Base-by-base conservation (phyloP, 1,284 basidiomycete genomes). In the Puccinia brachypodii region DNA sequence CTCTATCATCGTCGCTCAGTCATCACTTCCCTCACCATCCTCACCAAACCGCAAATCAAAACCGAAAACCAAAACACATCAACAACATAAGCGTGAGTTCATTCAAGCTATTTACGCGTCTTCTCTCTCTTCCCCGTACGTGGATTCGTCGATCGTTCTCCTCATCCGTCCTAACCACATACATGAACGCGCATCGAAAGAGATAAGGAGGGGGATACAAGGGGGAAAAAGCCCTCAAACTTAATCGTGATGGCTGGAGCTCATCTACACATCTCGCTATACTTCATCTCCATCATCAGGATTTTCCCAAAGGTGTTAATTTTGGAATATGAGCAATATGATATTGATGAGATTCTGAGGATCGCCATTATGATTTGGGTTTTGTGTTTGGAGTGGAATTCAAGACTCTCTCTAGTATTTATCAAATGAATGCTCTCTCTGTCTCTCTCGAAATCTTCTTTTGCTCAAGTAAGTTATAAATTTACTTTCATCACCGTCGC, bases 91-190 rank as follows among this genome's bases (percentile, higher is more conserved):
- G n/a, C 25, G 64, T 68, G 40, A 68, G 64, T 68, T 68, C 64
- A 68, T 42, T 68, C 3, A n/a, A n/a, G n/a, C 2, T 9, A 66
- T 31, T 40, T 31, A 66, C 64, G 38, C 64, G 64, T 68, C 19
- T 19, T 66, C 62, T 40, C 33, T 66, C 62, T 40, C 33, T 58
- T 58, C n/a, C 58, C 31, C 58, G 6, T 38, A 38, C 25, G n/a
- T n/a, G n/a, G n/a, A 68, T 68, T 40, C 38, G 25, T 40, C 33
- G 16, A 40, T 40, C 64, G 44, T 42, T 68, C 31, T 68, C 40
- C 36, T 28, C 4, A 38, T 38, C 64, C 64, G 38, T 44, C 64
- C 64, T 68, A 68, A 68, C 64, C 64, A 68, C 64, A 68, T 68
- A 68, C 7, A 44, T 42, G 19, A 44, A 28, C 64, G 64, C 64